Percentiles rank a stretch among this genome's conserved stretches.
These are phyloP conservation scores for Zygoascus flipseniorum DNA, from an alignment of 805 yeast genomes.

Conservation along the genomic window DNA sequence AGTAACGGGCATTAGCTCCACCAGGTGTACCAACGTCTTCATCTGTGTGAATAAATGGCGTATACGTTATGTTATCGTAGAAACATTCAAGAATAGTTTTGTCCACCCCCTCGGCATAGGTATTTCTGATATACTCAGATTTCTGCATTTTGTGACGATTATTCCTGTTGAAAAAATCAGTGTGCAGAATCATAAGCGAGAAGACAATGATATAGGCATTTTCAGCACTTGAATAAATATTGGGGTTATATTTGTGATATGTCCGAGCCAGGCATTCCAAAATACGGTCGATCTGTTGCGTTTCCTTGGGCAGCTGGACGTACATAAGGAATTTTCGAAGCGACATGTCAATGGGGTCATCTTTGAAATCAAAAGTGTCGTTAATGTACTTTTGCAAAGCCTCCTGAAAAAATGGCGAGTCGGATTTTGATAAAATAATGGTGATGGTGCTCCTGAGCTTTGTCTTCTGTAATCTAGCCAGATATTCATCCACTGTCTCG, in stretches of 20 bases:
- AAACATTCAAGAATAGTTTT: slow-evolving; percentile 38
- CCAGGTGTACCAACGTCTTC: slow-evolving; percentile 21
- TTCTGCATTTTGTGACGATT: slow-evolving; percentile 62
- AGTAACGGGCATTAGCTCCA: slow-evolving; percentile 17
- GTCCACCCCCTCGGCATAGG: slow-evolving; percentile 29
- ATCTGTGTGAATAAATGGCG: slow-evolving; percentile 46
- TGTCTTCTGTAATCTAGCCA: slow-evolving; percentile 22
- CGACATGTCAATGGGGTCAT: slow-evolving; percentile 58
- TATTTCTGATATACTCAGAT: slow-evolving; percentile 48
- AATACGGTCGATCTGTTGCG: slow-evolving; percentile 69
- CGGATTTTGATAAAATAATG: slow-evolving; percentile 26
- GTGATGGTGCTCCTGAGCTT: slow-evolving; percentile 18
- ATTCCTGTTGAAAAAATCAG: slow-evolving; percentile 61
- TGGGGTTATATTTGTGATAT: slow-evolving; percentile 39
- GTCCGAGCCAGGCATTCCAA: slow-evolving; percentile 47
- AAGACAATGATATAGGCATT: slow-evolving; percentile 56
- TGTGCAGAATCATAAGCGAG: slow-evolving; percentile 62
- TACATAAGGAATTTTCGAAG: slow-evolving; percentile 50
- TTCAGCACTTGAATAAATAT: slow-evolving; percentile 34
- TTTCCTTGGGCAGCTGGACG: slow-evolving; percentile 57
- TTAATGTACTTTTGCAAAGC: slow-evolving; percentile 25
- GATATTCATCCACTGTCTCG: slow-evolving; percentile 29
- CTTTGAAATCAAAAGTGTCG: slow-evolving; percentile 39
- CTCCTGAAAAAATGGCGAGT: slow-evolving; percentile 22
- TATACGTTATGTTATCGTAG: slow-evolving; percentile 56